A percentile compares a stretch with the other conserved stretches of the same genome.
Evolutionary conservation across 2,329 filamentous ascomycete species (phyloP).

Genomic region (Colletotrichum scovillei): DNA sequence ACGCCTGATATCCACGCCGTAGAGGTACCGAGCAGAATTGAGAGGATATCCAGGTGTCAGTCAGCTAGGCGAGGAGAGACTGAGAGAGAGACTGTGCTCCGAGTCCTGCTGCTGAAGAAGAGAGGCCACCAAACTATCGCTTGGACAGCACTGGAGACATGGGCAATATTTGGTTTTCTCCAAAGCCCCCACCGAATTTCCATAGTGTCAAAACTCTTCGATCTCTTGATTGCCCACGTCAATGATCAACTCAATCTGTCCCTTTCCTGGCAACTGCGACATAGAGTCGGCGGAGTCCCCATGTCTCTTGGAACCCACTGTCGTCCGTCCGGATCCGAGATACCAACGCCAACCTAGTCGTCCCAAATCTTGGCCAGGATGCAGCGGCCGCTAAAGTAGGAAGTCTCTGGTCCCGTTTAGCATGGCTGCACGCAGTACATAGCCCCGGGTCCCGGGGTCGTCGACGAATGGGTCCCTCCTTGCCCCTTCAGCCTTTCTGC

Average conservation of each 20-base stretch:
- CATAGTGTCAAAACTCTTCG: not conserved
- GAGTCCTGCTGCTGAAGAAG: not conserved
- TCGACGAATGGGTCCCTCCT: not conserved
- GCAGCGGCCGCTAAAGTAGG: conserved; percentile 33
- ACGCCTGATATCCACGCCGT: not conserved
- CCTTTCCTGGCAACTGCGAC: not conserved
- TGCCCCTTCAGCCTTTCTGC: not conserved
- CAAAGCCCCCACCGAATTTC: not conserved
- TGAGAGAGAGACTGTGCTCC: not conserved
- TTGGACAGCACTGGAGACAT: not conserved
- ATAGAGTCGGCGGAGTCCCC: not conserved
- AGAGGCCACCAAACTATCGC: not conserved
- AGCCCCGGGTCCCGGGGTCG: conserved; percentile 5
- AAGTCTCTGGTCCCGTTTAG: conserved; percentile 16
- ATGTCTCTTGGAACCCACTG: not conserved
- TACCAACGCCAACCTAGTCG: not conserved
- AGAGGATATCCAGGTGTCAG: not conserved
- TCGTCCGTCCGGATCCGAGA: conserved; percentile 16
- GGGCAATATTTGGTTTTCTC: not conserved
- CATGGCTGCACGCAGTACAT: conserved; percentile 8
- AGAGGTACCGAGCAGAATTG: not conserved
- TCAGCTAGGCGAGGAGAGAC: not conserved
- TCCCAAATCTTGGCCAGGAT: conserved; percentile 12
- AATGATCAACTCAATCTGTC: not conserved
- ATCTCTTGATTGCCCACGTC: not conserved